These are phyloP conservation scores for Salvia hispanica DNA, from an alignment of 257 asterid genomes.

Conservation along the genomic window DNA sequence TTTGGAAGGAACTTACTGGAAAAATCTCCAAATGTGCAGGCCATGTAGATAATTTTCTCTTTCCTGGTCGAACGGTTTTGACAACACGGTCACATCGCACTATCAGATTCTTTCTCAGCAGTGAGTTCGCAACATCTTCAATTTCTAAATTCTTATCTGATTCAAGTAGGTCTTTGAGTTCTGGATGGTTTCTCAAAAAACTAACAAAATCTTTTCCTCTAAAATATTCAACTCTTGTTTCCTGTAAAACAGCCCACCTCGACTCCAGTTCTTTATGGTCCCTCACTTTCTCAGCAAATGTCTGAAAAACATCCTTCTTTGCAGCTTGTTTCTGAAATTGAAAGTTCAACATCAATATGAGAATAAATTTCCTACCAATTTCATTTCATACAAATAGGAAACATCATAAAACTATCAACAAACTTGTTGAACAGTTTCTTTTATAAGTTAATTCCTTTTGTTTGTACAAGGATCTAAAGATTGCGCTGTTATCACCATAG, in stretches of 20 bases:
- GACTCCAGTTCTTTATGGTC: constrained; percentile 93
- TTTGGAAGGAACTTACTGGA: constrained; percentile 55
- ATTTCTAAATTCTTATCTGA: constrained; percentile 68
- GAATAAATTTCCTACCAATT: constrained; percentile 2
- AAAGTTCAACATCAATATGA: constrained; percentile 26
- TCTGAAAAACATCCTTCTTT: constrained; percentile 77
- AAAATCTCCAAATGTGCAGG: constrained; percentile 95
- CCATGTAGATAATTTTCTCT: constrained; percentile 91
- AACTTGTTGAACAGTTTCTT: not conserved
- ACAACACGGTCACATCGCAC: constrained; percentile 95
- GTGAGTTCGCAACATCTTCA: constrained; percentile 77
- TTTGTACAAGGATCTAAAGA: not conserved
- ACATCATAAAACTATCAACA: constrained; percentile 14
- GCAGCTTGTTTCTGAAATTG: constrained; percentile 81
- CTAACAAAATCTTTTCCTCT: constrained; percentile 89
- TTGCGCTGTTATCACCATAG: constrained; percentile 15
- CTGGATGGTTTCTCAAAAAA: constrained; percentile 78
- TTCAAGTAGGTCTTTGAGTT: constrained; percentile 76
- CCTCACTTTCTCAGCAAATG: constrained; percentile 94
- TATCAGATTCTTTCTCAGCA: constrained; percentile 80
- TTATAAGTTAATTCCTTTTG: constrained; percentile 3
- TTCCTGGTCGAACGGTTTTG: constrained; percentile 95
- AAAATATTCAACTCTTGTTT: constrained; percentile 95
- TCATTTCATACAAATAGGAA: constrained; percentile 28
- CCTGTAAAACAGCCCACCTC: constrained; percentile 98